These are phyloP conservation scores for Neurospora intermedia DNA, from an alignment of 495 filamentous ascomycete genomes.

Conservation along the genomic window DNA sequence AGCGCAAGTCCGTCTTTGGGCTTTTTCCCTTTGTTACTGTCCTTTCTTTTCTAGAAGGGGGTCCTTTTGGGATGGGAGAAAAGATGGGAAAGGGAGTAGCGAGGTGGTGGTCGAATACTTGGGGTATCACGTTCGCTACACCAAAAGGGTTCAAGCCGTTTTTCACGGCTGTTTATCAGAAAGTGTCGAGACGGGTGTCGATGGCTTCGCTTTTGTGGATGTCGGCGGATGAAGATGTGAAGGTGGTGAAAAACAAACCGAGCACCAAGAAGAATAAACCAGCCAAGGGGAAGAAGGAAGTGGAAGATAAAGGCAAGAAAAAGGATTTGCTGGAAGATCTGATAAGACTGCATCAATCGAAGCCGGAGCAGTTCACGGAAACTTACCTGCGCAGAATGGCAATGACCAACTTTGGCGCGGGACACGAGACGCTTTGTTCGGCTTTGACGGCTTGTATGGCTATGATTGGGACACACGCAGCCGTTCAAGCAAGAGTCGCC, in stretches of 20 bases:
- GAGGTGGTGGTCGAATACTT: conserved; percentile 14
- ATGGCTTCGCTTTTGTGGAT: too few species aligned
- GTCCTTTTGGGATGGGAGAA: not conserved
- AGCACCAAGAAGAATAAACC: not conserved
- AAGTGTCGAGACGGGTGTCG: conserved; percentile 5
- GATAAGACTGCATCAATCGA: conserved; percentile 24
- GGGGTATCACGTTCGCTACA: conserved; percentile 20
- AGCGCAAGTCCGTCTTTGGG: conserved; percentile 26
- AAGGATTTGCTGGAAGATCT: conserved; percentile 27
- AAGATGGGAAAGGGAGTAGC: not conserved
- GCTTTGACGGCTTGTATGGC: conserved; percentile 28
- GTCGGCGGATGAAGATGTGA: too few species aligned
- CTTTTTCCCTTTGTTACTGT: conserved; percentile 19
- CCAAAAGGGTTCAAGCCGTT: conserved; percentile 25
- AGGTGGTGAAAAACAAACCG: too few species aligned
- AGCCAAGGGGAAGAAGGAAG: not conserved
- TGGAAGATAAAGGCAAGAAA: not conserved
- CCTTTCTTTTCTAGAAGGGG: conserved; percentile 3
- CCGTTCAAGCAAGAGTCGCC: conserved; percentile 11
- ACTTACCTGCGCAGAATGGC: conserved; percentile 32
- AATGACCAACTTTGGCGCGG: conserved; percentile 38
- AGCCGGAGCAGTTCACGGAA: conserved; percentile 23
- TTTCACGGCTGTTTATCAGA: conserved; percentile 26
- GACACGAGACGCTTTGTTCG: conserved; percentile 38
- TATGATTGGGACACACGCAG: conserved; percentile 20